phyloP scores from a whole-genome alignment of 257 asterid species.

The Linaria vulgaris region DNA sequence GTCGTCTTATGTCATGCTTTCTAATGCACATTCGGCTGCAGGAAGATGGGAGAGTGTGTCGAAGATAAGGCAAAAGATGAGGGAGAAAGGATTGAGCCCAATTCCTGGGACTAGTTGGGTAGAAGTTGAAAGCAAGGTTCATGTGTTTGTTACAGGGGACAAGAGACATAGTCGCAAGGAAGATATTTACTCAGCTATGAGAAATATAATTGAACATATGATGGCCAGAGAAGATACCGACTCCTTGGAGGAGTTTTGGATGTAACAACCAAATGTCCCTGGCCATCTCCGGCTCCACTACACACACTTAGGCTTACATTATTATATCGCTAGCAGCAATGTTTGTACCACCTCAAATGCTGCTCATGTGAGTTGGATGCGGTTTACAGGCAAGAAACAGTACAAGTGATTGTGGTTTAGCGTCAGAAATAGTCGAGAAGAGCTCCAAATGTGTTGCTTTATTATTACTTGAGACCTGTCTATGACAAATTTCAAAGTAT shows the following conservation, averaged over 20 bases:
- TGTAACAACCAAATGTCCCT: not conserved
- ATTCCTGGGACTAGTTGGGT: constrained; percentile 90
- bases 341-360: too few relatives aligned
- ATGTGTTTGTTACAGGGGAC: constrained; percentile 69
- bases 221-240: constrained; percentile 29
- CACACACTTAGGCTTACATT: not conserved
- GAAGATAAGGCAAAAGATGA: constrained; percentile 54
- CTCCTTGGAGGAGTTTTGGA: constrained; percentile 21
- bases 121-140: constrained; percentile 51
- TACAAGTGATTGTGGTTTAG: too few relatives aligned
- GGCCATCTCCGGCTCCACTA: not conserved
- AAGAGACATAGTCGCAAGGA: constrained; percentile 39
- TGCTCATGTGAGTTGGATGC: too few relatives aligned
- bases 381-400: too few relatives aligned
- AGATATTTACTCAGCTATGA: constrained; percentile 45
- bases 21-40: constrained; percentile 75
- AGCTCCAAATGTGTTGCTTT: too few relatives aligned
- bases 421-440: too few relatives aligned
- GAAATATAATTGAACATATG: constrained; percentile 33
- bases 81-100: constrained; percentile 53
- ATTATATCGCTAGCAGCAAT: not conserved
- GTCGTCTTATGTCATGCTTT: constrained; percentile 88
- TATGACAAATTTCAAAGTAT: too few relatives aligned
- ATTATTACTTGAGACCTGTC: too few relatives aligned
- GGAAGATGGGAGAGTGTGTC: constrained; percentile 68